Evolutionary conservation across 106 monocot species (phyloP).

Genomic region (Allium sativum): DNA sequence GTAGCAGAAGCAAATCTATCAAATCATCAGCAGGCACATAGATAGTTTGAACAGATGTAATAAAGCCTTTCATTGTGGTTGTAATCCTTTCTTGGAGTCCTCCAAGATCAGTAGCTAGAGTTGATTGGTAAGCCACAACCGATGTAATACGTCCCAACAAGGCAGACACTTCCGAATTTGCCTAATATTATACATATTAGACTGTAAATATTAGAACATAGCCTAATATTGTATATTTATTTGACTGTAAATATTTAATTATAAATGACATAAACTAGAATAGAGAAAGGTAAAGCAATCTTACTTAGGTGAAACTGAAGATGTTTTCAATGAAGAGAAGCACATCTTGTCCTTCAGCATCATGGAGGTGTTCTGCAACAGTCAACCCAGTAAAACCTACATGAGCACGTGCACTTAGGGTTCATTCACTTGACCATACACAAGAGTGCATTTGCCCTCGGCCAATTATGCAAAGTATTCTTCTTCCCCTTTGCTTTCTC

Average conservation of each 20-base stretch:
- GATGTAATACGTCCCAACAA: constrained; percentile 84
- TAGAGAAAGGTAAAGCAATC: background rate
- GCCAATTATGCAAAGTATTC: no score
- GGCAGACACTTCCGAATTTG: constrained; percentile 81
- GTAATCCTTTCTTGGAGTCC: constrained; percentile 81
- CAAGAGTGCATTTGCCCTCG: constrained; percentile 57
- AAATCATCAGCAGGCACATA: no score
- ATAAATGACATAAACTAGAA: background rate
- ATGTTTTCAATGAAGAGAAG: constrained; percentile 87
- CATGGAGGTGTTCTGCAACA: constrained; percentile 79
- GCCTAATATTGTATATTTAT: no score
- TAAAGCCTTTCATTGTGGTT: constrained; percentile 80
- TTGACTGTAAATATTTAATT: no score
- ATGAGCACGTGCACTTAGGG: constrained; percentile 85
- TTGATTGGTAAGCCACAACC: constrained; percentile 75
- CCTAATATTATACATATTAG: constrained; percentile 1
- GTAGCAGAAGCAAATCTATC: no score
- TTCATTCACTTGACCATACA: constrained; percentile 87
- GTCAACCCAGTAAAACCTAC: constrained; percentile 76
- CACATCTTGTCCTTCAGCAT: constrained; percentile 91
- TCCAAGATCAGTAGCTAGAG: constrained; percentile 82
- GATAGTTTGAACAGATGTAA: constrained; percentile 38
- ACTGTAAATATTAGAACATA: no score
- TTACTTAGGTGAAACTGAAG: constrained; percentile 76
- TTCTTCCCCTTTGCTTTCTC: no score